A percentile compares a stretch with the other conserved stretches of the same genome.
phyloP scores from a whole-genome alignment of 2,329 filamentous ascomycete species.

The Trichoderma semiorbis region DNA sequence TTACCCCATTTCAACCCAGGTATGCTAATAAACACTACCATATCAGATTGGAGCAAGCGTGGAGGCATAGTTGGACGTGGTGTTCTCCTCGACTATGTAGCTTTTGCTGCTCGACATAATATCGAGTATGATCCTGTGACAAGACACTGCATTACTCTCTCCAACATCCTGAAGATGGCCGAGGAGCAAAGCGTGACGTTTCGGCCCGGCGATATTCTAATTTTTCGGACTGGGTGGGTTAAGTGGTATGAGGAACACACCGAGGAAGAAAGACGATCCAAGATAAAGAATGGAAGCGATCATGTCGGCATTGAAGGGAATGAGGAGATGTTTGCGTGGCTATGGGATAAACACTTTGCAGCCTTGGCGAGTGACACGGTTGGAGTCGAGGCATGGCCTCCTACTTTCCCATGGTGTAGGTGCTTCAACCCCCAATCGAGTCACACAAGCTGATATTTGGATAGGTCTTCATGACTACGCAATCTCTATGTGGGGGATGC shows the following conservation, averaged over 20 bases:
- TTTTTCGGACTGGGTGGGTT: background rate
- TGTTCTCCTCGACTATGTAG: conserved; percentile 50
- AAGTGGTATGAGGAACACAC: background rate
- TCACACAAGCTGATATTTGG: background rate
- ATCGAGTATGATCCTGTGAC: background rate
- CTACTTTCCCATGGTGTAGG: conserved; percentile 39
- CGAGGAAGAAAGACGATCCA: background rate
- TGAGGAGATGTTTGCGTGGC: conserved; percentile 49
- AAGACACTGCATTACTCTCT: background rate
- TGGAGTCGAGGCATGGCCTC: conserved; percentile 48
- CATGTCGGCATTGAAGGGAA: conserved; percentile 47
- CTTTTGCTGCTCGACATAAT: conserved; percentile 39
- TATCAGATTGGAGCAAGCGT: background rate
- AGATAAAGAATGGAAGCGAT: conserved; percentile 25
- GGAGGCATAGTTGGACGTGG: conserved; percentile 38
- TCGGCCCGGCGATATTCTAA: background rate
- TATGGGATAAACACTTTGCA: conserved; percentile 54
- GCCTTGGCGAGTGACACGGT: conserved; percentile 56
- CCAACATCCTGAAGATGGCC: background rate
- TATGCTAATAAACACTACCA: background rate
- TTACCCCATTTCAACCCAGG: background rate
- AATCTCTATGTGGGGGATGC: conserved; percentile 47
- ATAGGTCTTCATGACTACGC: background rate
- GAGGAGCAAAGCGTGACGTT: background rate
- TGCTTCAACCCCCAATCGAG: background rate